A percentile compares a stretch with the other conserved stretches of the same genome.
These are phyloP conservation scores for Botrytis fabae DNA, from an alignment of 2,329 filamentous ascomycete species.

Conservation along the genomic window DNA sequence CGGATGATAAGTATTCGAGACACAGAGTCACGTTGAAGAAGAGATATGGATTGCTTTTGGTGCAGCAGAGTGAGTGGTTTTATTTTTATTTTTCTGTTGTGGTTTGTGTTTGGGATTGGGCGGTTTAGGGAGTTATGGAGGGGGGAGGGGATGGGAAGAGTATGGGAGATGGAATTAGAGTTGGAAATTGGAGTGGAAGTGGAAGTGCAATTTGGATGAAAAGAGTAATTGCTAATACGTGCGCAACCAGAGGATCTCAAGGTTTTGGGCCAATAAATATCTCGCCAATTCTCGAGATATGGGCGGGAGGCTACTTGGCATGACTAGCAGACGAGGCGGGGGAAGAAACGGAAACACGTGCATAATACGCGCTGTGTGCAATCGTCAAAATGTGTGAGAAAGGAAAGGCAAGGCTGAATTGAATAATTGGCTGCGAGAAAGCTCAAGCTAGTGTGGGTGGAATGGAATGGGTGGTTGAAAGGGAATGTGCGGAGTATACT, in stretches of 20 bases:
- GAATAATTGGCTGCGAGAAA: not conserved
- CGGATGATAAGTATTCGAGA: slow-evolving; percentile 97
- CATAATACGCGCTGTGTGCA: not conserved
- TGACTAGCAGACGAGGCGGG: not conserved
- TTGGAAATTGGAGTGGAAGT: not conserved
- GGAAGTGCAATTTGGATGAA: not conserved
- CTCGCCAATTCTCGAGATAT: not conserved
- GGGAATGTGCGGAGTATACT: slow-evolving; percentile 22
- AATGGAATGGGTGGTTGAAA: not conserved
- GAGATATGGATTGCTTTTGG: slow-evolving; percentile 84
- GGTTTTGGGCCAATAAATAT: slow-evolving; percentile 45
- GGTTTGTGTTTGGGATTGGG: not conserved
- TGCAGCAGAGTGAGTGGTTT: slow-evolving; percentile 63
- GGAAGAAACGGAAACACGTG: not conserved
- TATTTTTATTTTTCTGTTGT: not conserved
- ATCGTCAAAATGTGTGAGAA: not conserved
- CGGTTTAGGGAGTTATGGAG: not conserved
- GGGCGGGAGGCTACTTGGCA: not conserved
- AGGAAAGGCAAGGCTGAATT: not conserved
- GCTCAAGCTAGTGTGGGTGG: not conserved
- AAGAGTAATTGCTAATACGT: slow-evolving; percentile 25
- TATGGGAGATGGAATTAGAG: slow-evolving; percentile 4
- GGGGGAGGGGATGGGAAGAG: not conserved
- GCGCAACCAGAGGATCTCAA: slow-evolving; percentile 44
- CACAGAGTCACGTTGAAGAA: slow-evolving; percentile 95